A percentile compares a stretch with the other conserved stretches of the same genome.
These are phyloP conservation scores for Plectosphaerella cucumerina DNA, from an alignment of 2,329 filamentous ascomycete genomes.

Conservation along the genomic window DNA sequence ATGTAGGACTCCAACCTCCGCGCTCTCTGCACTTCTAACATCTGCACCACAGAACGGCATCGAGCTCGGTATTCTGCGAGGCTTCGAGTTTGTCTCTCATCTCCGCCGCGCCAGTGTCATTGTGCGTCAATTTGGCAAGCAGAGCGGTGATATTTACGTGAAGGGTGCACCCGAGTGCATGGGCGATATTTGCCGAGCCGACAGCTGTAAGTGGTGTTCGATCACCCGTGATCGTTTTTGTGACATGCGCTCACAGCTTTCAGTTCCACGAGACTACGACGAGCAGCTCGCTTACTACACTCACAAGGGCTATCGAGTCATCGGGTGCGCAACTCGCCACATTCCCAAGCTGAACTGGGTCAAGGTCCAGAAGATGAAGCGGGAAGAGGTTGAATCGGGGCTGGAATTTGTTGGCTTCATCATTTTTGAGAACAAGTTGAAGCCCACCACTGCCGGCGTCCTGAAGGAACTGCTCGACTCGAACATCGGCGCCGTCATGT, in stretches of 20 bases:
- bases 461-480: constrained; percentile 78
- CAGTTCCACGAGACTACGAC: constrained; percentile 83
- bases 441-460: constrained; percentile 76
- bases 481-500: constrained; percentile 89
- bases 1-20: background rate
- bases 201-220: constrained; percentile 72
- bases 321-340: constrained; percentile 88
- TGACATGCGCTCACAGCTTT: constrained; percentile 8
- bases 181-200: constrained; percentile 82
- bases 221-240: background rate
- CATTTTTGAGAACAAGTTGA: constrained; percentile 97
- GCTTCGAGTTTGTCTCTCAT: constrained; percentile 93
- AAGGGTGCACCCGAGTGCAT: constrained; percentile 97
- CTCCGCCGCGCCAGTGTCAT: constrained; percentile 89
- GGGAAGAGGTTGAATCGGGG: constrained; percentile 75
- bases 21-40: background rate
- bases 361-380: constrained; percentile 90
- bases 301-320: constrained; percentile 92
- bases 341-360: constrained; percentile 87
- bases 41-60: constrained; percentile 46
- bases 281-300: constrained; percentile 88
- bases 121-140: constrained; percentile 80
- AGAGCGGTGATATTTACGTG: constrained; percentile 83
- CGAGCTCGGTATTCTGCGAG: constrained; percentile 85
- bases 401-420: constrained; percentile 94